These are phyloP conservation scores for Colletotrichum magnum DNA, from an alignment of 2,329 filamentous ascomycete genomes.

Conservation along the genomic window DNA sequence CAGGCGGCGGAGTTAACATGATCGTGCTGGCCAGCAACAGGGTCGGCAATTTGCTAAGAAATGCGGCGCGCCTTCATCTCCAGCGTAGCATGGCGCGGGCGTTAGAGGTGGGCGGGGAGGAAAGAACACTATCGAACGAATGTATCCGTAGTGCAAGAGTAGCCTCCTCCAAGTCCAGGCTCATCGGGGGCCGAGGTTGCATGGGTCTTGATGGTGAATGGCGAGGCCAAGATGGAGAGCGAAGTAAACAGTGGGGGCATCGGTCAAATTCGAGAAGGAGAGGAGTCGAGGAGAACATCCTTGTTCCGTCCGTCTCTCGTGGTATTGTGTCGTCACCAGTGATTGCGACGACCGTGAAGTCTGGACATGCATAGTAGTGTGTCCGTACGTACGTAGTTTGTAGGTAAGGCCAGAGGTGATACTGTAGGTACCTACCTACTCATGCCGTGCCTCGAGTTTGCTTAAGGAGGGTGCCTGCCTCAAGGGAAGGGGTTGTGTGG, in stretches of 20 bases:
- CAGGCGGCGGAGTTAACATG: background rate
- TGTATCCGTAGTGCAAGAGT: slow-evolving; percentile 7
- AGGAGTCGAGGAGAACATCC: slow-evolving; percentile 13
- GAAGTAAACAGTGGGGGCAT: slow-evolving; percentile 23
- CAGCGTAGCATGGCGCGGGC: slow-evolving; percentile 23
- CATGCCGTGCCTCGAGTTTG: background rate
- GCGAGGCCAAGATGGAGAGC: slow-evolving; percentile 31
- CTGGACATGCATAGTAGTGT: background rate
- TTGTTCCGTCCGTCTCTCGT: slow-evolving; percentile 12
- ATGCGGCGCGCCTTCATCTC: slow-evolving; percentile 31
- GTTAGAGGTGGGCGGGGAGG: slow-evolving; percentile 13
- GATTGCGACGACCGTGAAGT: slow-evolving; percentile 6
- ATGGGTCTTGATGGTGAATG: slow-evolving; percentile 15
- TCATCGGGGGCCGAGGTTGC: slow-evolving; percentile 30
- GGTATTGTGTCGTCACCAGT: slow-evolving; percentile 30
- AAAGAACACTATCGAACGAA: slow-evolving; percentile 10
- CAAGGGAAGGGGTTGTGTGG: slow-evolving; percentile 13
- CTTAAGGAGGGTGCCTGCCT: background rate
- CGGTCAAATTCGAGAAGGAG: slow-evolving; percentile 32
- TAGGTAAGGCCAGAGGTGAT: too few relatives aligned
- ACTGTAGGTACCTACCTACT: too few relatives aligned
- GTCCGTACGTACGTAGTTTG: background rate
- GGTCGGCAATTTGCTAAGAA: slow-evolving; percentile 10
- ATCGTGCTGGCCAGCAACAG: slow-evolving; percentile 8
- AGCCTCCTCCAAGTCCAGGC: background rate